phyloP scores from a whole-genome alignment of 345 rosid genomes.

The Corchorus capsularis region DNA sequence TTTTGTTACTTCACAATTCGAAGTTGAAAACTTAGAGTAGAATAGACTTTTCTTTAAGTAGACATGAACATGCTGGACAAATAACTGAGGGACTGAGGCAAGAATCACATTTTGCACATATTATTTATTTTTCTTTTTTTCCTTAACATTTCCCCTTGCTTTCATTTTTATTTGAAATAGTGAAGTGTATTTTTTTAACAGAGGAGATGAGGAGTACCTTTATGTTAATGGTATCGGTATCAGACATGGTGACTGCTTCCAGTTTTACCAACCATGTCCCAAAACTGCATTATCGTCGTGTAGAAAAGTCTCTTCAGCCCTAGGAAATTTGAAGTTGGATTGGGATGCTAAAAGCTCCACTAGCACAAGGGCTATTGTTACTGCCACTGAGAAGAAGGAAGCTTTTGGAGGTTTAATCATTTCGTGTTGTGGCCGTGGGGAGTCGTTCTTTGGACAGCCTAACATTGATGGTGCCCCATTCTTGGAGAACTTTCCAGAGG shows the following conservation, averaged over 20 bases:
- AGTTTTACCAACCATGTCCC: conserved; percentile 54
- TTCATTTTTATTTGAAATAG: conserved; percentile 6
- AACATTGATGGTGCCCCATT: conserved; percentile 64
- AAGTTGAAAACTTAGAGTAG: background rate
- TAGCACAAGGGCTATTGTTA: background rate
- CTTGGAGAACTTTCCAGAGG: conserved; percentile 61
- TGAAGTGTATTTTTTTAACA: conserved; percentile 24
- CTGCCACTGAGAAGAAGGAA: conserved; percentile 30
- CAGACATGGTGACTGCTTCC: conserved; percentile 67
- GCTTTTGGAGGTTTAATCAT: conserved; percentile 75
- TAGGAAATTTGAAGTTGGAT: conserved; percentile 46
- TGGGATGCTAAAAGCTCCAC: conserved; percentile 24
- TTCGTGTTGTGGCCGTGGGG: conserved; percentile 55
- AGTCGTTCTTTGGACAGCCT: conserved; percentile 41
- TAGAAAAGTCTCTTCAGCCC: conserved; percentile 29
- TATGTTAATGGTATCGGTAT: conserved; percentile 58
- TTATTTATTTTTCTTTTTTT: background rate
- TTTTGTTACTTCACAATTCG: background rate
- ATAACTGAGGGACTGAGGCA: background rate
- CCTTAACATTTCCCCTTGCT: background rate
- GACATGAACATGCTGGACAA: background rate
- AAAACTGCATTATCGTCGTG: conserved; percentile 44
- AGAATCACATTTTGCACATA: background rate
- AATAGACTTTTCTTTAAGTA: background rate
- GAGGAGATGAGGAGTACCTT: conserved; percentile 67